Evolutionary conservation across 139 green algal species (phyloP), one percentile per base, ranked within the genome.

Genomic region (Auxenochlorella pyrenoidosa): DNA sequence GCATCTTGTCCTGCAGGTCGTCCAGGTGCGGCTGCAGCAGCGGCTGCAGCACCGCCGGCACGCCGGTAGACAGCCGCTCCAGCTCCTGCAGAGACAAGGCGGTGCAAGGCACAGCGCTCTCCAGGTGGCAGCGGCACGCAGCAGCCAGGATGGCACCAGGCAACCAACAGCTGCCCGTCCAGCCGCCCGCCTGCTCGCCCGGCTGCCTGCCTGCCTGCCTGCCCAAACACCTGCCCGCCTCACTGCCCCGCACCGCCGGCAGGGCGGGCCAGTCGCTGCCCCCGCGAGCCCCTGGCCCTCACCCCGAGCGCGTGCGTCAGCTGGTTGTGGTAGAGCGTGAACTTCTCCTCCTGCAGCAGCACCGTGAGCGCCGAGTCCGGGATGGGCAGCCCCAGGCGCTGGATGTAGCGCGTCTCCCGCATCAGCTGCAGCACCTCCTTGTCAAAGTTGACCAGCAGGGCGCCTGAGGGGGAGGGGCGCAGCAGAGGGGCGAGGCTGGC

Each of bases 381-480:
- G 44, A 99, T 94, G 22, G 94, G 87, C 34, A 98, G 93, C 70
- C 93, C 93, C 87, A 98, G 94, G 66, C 94, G 92, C 92, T 96
- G 94, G 93, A 99, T 94, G 89, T 96, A 96, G 88, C 96, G 96
- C 79, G 95, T 93, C 95, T 99, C 96, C 80, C 92, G 84, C 73
- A 98, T 95, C 43, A 98, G 92, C 93, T 97, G 91, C 93, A 97
- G 93, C 73, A 99, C 94, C 47, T 96, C 94, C 76, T 94, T 95
- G 91, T 98, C 95, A 77, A 99, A 97, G 90, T 99, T 99, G 75
- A 99, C 96, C 54, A 97, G 86, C 63, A 93, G 84, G 40, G 90
- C 83, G 43, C 87, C 90, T 91, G 87, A 13, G 38, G 36, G 24
- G 22, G 34, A 28, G 26, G 21, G 3, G n/a, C 30, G 58, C 5